Percentiles rank a stretch among this genome's conserved stretches.
phyloP scores from a whole-genome alignment of 2,329 filamentous ascomycete genomes.

The Beauveria sp. region DNA sequence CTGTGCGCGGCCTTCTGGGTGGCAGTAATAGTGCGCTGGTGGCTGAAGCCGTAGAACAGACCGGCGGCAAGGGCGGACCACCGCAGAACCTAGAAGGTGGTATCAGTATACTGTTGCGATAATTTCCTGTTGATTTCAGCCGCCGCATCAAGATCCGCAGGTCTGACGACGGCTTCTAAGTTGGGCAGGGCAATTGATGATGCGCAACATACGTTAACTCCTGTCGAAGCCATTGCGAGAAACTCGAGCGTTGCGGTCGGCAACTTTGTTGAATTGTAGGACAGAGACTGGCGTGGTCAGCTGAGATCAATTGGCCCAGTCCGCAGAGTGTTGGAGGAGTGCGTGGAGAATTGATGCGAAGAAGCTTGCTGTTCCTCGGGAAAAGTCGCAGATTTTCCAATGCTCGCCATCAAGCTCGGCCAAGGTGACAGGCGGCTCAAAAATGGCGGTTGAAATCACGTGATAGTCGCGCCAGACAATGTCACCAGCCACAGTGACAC shows the following conservation, averaged over 20 bases:
- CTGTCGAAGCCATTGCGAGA: constrained; percentile 56
- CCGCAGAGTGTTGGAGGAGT: constrained; percentile 32
- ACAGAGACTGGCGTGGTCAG: constrained; percentile 22
- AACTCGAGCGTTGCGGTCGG: constrained; percentile 35
- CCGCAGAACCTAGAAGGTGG: constrained; percentile 70
- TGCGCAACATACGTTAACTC: constrained; percentile 54
- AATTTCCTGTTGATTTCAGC: not conserved
- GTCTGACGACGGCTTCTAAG: not conserved
- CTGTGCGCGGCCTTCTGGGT: constrained; percentile 62
- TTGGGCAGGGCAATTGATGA: not conserved
- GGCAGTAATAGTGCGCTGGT: constrained; percentile 74
- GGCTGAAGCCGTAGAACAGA: constrained; percentile 90
- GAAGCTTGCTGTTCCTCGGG: constrained; percentile 35
- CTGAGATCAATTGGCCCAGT: constrained; percentile 39
- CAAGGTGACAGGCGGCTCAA: constrained; percentile 10
- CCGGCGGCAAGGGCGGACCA: constrained; percentile 90
- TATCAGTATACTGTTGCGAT: constrained; percentile 19
- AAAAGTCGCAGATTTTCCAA: constrained; percentile 41
- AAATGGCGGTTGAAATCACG: constrained; percentile 10
- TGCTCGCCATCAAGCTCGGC: constrained; percentile 23
- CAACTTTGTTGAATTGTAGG: constrained; percentile 18
- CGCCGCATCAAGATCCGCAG: not conserved
- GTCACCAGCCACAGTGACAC: constrained; percentile 1
- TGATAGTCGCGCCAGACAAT: not conserved
- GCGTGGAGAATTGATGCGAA: constrained; percentile 30